A percentile compares a stretch with the other conserved stretches of the same genome.
phyloP scores from a whole-genome alignment of 352 stramenopile species.

The Pythium utonaiense region DNA sequence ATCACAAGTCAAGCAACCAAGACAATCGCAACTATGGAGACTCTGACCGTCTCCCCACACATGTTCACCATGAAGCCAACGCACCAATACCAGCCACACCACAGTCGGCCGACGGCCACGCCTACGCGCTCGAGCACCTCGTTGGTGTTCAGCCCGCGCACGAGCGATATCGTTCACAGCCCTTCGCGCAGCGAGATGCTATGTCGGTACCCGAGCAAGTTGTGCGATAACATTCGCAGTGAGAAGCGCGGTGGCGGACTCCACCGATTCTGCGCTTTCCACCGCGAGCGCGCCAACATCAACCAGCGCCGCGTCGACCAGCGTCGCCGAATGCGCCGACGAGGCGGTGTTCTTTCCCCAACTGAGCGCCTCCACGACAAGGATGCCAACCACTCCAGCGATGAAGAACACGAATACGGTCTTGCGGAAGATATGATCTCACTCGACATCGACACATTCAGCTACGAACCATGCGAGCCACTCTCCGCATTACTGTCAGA shows the following conservation, averaged over 20 bases:
- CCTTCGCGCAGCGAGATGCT: conserved; percentile 9
- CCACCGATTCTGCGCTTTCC: conserved; percentile 66
- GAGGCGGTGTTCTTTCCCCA: conserved; percentile 2
- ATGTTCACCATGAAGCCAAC: conserved; percentile 16
- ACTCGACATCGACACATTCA: conserved; percentile 14
- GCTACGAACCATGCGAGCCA: conserved; percentile 3
- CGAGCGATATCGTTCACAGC: conserved; percentile 13
- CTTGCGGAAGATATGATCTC: conserved; percentile 12
- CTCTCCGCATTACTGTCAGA: conserved; percentile 13
- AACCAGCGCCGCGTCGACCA: conserved; percentile 65
- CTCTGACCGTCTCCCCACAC: conserved; percentile 10
- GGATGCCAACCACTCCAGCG: conserved; percentile 8
- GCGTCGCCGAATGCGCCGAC: not conserved
- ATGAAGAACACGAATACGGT: conserved; percentile 9
- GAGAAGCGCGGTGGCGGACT: conserved; percentile 37
- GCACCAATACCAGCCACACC: conserved; percentile 5
- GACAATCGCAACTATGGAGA: conserved; percentile 7
- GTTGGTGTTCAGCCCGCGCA: not conserved
- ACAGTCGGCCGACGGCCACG: not conserved
- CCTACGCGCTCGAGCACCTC: not conserved
- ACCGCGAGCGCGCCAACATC: conserved; percentile 63
- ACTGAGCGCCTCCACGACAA: conserved; percentile 8
- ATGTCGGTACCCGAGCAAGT: conserved; percentile 70
- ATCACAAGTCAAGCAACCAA: conserved; percentile 1
- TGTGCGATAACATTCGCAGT: conserved; percentile 56